A percentile compares a stretch with the other conserved stretches of the same genome.
Evolutionary conservation across 257 asterid genomes (phyloP).

Genomic region (Solanum pimpinellifolium): DNA sequence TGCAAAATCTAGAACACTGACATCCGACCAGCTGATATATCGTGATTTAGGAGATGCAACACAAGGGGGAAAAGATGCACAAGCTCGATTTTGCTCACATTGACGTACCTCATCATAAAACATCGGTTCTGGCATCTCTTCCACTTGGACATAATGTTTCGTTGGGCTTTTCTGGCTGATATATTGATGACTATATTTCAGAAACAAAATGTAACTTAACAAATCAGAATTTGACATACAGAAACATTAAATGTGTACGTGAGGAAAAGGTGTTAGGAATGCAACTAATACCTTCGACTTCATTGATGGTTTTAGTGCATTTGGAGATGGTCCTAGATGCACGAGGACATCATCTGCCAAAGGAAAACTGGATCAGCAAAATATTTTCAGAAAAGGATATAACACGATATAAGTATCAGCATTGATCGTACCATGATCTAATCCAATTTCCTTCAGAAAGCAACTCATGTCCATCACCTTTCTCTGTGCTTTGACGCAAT

Average conservation of each 20-base stretch:
- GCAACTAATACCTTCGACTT: neutral
- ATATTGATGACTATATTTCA: constrained; percentile 7
- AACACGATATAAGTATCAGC: neutral
- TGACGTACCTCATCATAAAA: constrained; percentile 1
- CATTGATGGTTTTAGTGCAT: constrained; percentile 13
- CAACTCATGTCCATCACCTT: constrained; percentile 28
- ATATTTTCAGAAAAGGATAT: neutral
- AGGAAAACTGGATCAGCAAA: neutral
- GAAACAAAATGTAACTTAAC: neutral
- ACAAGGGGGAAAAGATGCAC: constrained; percentile 21
- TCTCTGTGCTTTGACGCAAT: constrained; percentile 55
- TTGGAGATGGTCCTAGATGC: constrained; percentile 6
- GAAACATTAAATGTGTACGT: neutral
- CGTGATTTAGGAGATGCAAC: constrained; percentile 39
- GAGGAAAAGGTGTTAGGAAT: neutral
- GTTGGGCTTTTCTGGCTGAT: constrained; percentile 15
- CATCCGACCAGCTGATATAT: constrained; percentile 30
- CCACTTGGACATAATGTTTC: constrained; percentile 30
- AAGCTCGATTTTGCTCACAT: neutral
- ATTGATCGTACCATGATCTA: constrained; percentile 26
- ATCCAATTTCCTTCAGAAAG: constrained; percentile 58
- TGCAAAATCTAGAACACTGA: constrained; percentile 15
- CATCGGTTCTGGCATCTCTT: constrained; percentile 26
- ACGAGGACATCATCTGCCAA: neutral
- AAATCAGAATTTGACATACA: neutral